These are phyloP conservation scores for Pyrenochaeta sp. DNA, from an alignment of 2,329 filamentous ascomycete species.

Conservation along the genomic window DNA sequence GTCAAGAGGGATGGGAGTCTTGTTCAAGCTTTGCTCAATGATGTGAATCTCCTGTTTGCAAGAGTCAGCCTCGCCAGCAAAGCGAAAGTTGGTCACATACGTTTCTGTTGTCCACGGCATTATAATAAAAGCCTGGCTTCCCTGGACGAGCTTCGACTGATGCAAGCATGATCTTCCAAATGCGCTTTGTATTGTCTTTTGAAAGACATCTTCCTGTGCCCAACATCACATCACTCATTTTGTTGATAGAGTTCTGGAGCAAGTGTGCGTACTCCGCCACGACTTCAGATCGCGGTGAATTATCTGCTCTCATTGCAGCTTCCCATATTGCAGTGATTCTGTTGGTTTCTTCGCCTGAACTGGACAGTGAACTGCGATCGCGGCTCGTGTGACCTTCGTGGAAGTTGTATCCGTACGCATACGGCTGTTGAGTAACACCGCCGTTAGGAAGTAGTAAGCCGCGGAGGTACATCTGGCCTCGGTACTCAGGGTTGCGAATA, in stretches of 20 bases:
- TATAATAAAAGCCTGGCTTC: slow-evolving; percentile 4
- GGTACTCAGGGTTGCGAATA: slow-evolving; percentile 9
- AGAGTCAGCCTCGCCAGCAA: neutral
- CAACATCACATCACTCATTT: slow-evolving; percentile 5
- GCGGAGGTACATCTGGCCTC: slow-evolving; percentile 13
- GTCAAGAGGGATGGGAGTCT: neutral
- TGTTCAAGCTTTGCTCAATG: slow-evolving; percentile 7
- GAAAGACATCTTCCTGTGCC: neutral
- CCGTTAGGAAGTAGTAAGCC: slow-evolving; percentile 13
- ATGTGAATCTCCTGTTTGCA: neutral
- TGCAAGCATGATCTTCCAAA: slow-evolving; percentile 3
- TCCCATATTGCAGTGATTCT: slow-evolving; percentile 9
- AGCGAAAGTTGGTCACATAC: neutral
- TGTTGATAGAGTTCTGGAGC: slow-evolving; percentile 5
- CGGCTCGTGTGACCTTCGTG: slow-evolving; percentile 8
- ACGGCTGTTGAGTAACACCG: neutral
- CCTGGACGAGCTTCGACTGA: neutral
- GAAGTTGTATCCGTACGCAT: slow-evolving; percentile 22
- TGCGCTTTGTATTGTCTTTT: neutral
- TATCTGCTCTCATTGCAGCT: slow-evolving; percentile 3
- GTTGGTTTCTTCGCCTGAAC: slow-evolving; percentile 2
- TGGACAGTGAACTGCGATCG: slow-evolving; percentile 9
- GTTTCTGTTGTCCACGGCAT: slow-evolving; percentile 2
- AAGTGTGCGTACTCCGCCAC: slow-evolving; percentile 7
- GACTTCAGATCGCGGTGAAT: slow-evolving; percentile 2